Evolutionary conservation across 2,329 filamentous ascomycete genomes (phyloP).

Genomic region (Apiospora arundinis): DNA sequence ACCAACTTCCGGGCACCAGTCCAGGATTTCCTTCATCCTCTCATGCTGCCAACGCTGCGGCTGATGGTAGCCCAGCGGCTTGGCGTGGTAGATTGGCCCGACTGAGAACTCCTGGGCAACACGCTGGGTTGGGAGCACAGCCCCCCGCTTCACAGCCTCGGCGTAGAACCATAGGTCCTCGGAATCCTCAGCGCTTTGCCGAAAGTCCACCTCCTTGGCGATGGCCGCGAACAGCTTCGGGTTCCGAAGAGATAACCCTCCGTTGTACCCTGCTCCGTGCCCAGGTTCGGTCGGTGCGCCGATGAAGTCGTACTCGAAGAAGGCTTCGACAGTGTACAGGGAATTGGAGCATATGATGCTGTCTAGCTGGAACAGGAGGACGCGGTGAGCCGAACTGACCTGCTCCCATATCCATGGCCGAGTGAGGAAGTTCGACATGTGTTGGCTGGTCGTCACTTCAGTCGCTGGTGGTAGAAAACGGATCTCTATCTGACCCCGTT

Average conservation of each 20-base stretch:
- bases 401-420: constrained; percentile 46
- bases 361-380: constrained; percentile 49
- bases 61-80: constrained; percentile 38
- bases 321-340: constrained; percentile 40
- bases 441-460: constrained; percentile 39
- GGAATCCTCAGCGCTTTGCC: constrained; percentile 30
- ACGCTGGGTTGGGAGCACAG: constrained; percentile 33
- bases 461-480: constrained; percentile 44
- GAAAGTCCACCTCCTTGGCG: constrained; percentile 27
- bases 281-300: constrained; percentile 37
- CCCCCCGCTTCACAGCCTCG: constrained; percentile 24
- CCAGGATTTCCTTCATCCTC: constrained; percentile 35
- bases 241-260: constrained; percentile 40
- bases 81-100: constrained; percentile 38
- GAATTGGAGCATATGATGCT: constrained; percentile 44
- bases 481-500: constrained; percentile 42
- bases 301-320: constrained; percentile 43
- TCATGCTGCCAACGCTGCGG: constrained; percentile 32
- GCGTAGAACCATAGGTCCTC: constrained; percentile 43
- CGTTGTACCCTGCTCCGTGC: constrained; percentile 39
- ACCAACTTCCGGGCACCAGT: constrained; percentile 40
- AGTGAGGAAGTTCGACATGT: constrained; percentile 45
- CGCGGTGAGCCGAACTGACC: constrained; percentile 39
- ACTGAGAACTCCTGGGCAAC: constrained; percentile 37
- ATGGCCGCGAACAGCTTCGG: constrained; percentile 35